These are phyloP conservation scores for Melocanna baccifera DNA, from an alignment of 176 grass and related monocot species.

Conservation along the genomic window DNA sequence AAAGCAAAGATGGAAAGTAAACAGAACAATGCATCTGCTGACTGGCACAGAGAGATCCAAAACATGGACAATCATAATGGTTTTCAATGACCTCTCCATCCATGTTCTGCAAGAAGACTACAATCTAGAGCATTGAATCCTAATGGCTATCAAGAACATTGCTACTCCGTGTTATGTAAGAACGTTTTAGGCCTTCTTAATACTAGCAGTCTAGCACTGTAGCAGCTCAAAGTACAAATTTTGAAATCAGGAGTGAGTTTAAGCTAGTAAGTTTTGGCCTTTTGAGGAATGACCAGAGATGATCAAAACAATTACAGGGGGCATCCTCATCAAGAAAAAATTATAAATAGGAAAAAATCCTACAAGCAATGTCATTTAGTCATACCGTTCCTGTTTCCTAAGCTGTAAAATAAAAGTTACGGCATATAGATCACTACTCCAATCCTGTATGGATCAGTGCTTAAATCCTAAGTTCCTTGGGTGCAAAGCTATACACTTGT, in stretches of 20 bases:
- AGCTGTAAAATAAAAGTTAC: background rate
- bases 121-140: background rate
- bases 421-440: background rate
- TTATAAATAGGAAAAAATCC: background rate
- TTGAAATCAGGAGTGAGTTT: background rate
- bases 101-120: background rate
- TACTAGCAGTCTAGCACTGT: background rate
- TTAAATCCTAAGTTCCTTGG: background rate
- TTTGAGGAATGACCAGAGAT: background rate
- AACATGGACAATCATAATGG: background rate
- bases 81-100: background rate
- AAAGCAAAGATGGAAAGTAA: background rate
- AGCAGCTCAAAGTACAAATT: background rate
- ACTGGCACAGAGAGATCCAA: background rate
- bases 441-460: background rate
- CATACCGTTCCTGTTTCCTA: background rate
- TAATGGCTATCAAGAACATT: background rate
- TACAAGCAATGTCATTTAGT: background rate
- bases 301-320: background rate
- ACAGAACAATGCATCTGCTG: constrained; percentile 12
- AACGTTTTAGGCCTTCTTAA: background rate
- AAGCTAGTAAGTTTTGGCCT: background rate
- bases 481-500: background rate
- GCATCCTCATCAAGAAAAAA: background rate
- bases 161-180: background rate